Evolutionary conservation across 176 grass and related monocot genomes (phyloP).

Genomic region (Oryza officinalis): DNA sequence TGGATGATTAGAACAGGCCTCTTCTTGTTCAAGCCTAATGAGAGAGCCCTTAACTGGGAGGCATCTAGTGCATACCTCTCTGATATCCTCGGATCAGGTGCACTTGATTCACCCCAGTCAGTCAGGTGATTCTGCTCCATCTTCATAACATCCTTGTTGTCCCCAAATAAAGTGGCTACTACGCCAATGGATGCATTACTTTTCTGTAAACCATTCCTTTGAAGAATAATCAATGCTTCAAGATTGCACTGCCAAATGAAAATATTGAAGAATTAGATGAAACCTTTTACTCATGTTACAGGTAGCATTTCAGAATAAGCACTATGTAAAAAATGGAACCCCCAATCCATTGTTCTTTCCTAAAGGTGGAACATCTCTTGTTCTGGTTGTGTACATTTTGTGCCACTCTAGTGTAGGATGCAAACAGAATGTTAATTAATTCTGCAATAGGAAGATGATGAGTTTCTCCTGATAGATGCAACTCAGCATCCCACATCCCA

Average conservation of each 20-base stretch:
- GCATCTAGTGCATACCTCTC: slow-evolving; percentile 61
- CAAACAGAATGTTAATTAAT: slow-evolving; percentile 7
- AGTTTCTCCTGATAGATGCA: slow-evolving; percentile 4
- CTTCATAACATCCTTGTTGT: slow-evolving; percentile 62
- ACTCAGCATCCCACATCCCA: neutral
- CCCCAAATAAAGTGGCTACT: slow-evolving; percentile 84
- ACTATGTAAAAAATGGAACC: neutral
- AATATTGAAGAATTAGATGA: slow-evolving; percentile 6
- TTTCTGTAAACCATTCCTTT: slow-evolving; percentile 84
- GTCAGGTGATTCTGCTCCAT: slow-evolving; percentile 62
- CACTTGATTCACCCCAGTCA: slow-evolving; percentile 51
- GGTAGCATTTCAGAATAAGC: slow-evolving; percentile 10
- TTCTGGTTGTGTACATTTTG: slow-evolving; percentile 20
- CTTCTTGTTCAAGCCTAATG: slow-evolving; percentile 93
- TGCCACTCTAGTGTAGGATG: neutral
- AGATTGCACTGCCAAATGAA: slow-evolving; percentile 81
- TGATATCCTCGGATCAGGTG: slow-evolving; percentile 46
- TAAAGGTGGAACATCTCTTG: neutral
- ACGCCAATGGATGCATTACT: slow-evolving; percentile 72
- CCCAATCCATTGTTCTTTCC: neutral
- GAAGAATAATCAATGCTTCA: slow-evolving; percentile 93
- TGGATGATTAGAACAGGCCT: slow-evolving; percentile 76
- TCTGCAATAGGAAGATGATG: neutral
- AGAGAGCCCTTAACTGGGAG: slow-evolving; percentile 73
- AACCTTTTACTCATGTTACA: neutral